Percentiles rank a stretch among this genome's conserved stretches.
These are phyloP conservation scores for Cardiospermum halicacabum DNA, from an alignment of 345 rosid species.

Conservation along the genomic window DNA sequence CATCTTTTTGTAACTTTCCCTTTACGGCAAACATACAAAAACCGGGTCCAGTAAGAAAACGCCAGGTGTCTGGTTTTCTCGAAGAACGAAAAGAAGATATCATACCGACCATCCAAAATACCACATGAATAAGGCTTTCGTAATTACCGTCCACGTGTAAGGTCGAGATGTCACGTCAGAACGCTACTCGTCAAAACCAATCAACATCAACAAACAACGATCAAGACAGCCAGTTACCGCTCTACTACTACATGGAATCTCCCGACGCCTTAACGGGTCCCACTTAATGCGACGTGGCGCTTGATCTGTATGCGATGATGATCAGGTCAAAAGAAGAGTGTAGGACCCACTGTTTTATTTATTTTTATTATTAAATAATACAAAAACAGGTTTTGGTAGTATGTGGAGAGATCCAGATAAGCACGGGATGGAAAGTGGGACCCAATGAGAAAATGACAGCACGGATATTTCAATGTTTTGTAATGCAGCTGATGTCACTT, in stretches of 20 bases:
- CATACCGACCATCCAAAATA: slow-evolving; percentile 25
- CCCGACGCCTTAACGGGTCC: slow-evolving; percentile 12
- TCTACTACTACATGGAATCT: slow-evolving; percentile 18
- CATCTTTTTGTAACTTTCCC: slow-evolving; percentile 8
- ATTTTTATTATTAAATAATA: background rate
- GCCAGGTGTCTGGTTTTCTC: slow-evolving; percentile 11
- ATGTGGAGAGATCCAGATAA: slow-evolving; percentile 6
- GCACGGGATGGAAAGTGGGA: slow-evolving; percentile 12
- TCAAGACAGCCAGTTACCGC: slow-evolving; percentile 19
- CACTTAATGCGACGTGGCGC: slow-evolving; percentile 23
- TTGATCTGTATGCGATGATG: slow-evolving; percentile 10
- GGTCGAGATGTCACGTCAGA: background rate
- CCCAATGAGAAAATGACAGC: slow-evolving; percentile 21
- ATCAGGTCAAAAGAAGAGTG: slow-evolving; percentile 8
- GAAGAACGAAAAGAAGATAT: slow-evolving; percentile 10
- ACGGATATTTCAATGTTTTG: slow-evolving; percentile 14
- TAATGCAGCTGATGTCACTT: slow-evolving; percentile 16
- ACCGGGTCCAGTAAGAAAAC: background rate
- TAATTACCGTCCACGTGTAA: slow-evolving; percentile 27
- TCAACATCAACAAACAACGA: slow-evolving; percentile 13
- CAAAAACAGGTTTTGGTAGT: background rate
- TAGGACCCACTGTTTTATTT: slow-evolving; percentile 13
- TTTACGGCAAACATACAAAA: background rate
- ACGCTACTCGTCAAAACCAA: background rate
- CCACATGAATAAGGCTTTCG: slow-evolving; percentile 6